A percentile compares a stretch with the other conserved stretches of the same genome.
phyloP scores from a whole-genome alignment of 495 filamentous ascomycete genomes.

The Talaromyces liani region DNA sequence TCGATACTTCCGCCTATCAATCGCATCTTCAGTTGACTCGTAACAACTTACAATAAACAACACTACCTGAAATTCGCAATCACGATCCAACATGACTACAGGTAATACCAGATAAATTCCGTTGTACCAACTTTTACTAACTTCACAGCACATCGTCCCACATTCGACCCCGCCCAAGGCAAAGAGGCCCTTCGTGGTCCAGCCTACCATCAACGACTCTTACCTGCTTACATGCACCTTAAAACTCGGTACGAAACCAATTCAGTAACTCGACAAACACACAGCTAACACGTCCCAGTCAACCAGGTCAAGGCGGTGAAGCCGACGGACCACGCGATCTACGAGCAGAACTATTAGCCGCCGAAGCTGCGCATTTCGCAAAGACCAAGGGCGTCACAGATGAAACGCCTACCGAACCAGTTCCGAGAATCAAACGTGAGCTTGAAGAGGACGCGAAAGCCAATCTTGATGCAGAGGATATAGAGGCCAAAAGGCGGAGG shows the following conservation, averaged over 20 bases:
- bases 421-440: constrained; percentile 54
- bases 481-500: constrained; percentile 74
- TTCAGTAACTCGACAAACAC: not conserved
- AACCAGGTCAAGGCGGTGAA: constrained; percentile 83
- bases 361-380: constrained; percentile 80
- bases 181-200: constrained; percentile 92
- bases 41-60: not conserved
- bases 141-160: constrained; percentile 64
- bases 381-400: constrained; percentile 62
- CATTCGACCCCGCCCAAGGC: constrained; percentile 89
- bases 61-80: not conserved
- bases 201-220: constrained; percentile 92
- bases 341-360: constrained; percentile 79
- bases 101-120: constrained; percentile 27
- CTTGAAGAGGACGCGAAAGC: constrained; percentile 43
- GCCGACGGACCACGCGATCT: constrained; percentile 72
- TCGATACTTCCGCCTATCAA: not conserved
- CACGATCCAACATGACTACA: constrained; percentile 50
- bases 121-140: constrained; percentile 19
- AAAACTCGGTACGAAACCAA: constrained; percentile 60
- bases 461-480: constrained; percentile 52
- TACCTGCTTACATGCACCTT: constrained; percentile 85
- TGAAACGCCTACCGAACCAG: constrained; percentile 26
- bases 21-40: not conserved
- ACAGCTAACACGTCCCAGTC: constrained; percentile 34